phyloP scores from a whole-genome alignment of 2,329 filamentous ascomycete genomes.

The Fusarium tricinctum region DNA sequence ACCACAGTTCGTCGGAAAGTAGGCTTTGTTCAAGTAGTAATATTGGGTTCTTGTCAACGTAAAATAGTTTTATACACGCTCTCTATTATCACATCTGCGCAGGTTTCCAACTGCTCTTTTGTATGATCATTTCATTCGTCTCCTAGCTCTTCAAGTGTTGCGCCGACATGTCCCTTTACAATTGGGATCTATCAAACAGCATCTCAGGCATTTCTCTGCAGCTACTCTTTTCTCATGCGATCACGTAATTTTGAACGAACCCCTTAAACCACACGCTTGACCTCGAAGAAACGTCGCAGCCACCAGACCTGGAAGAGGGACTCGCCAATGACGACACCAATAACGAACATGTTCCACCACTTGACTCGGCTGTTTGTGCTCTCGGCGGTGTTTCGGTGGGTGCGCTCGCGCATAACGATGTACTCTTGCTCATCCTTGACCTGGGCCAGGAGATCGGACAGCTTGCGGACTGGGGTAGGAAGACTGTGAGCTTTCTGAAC shows the following conservation, averaged over 20 bases:
- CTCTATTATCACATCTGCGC: slow-evolving; percentile 42
- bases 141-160: slow-evolving; percentile 39
- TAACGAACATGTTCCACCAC: slow-evolving; percentile 99
- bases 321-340: slow-evolving; percentile 88
- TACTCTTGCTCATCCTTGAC: slow-evolving; percentile 99
- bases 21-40: neutral
- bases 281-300: slow-evolving; percentile 98
- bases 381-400: slow-evolving; percentile 97
- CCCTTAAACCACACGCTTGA: slow-evolving; percentile 74
- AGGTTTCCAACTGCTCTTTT: slow-evolving; percentile 33
- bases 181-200: slow-evolving; percentile 36
- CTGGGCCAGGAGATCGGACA: slow-evolving; percentile 88
- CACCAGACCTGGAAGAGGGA: slow-evolving; percentile 99
- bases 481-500: slow-evolving; percentile 6
- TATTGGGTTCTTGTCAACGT: slow-evolving; percentile 25
- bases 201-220: slow-evolving; percentile 10
- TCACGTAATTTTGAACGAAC: slow-evolving; percentile 1
- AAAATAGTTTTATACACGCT: slow-evolving; percentile 43
- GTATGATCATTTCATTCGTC: slow-evolving; percentile 37
- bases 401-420: slow-evolving; percentile 94
- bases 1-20: neutral
- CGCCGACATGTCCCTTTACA: slow-evolving; percentile 38
- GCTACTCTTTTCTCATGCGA: slow-evolving; percentile 14
- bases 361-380: slow-evolving; percentile 98
- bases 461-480: slow-evolving; percentile 74